Conservation (phyloP, 371 early-diverging fungal genomes). For the Mucor sp. region DNA sequence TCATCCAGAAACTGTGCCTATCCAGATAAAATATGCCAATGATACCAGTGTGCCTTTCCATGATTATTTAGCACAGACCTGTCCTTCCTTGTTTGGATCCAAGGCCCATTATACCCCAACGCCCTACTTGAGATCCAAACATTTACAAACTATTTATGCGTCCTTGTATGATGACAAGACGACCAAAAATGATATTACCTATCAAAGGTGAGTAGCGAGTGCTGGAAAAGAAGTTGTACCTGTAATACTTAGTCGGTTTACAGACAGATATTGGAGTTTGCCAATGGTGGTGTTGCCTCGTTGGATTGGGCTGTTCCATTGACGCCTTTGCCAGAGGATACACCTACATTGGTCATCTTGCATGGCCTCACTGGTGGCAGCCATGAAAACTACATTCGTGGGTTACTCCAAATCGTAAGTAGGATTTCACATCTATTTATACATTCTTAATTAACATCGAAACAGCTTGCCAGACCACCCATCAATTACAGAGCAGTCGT, state of each 20-base stretch:
- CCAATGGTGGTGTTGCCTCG: constrained; percentile 81
- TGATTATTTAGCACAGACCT: constrained; percentile 26
- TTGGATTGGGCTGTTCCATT: constrained; percentile 75
- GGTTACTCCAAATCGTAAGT: constrained; percentile 58
- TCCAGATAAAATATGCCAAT: constrained; percentile 9
- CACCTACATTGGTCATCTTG: constrained; percentile 69
- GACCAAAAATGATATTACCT: constrained; percentile 35
- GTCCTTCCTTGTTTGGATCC: constrained; percentile 24
- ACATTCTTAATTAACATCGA: background rate
- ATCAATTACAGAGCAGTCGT: constrained; percentile 71
- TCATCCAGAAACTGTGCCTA: constrained; percentile 17
- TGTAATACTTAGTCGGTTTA: background rate
- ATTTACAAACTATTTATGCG: constrained; percentile 57
- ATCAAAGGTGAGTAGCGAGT: constrained; percentile 44
- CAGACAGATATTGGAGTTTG: constrained; percentile 60
- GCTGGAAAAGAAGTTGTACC: background rate
- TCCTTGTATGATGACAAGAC: constrained; percentile 33
- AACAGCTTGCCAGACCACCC: constrained; percentile 34
- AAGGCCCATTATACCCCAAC: constrained; percentile 32
- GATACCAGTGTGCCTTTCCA: constrained; percentile 22
- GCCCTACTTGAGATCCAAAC: constrained; percentile 49
- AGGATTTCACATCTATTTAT: background rate
- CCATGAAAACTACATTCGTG: constrained; percentile 79
- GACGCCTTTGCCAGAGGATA: constrained; percentile 49
- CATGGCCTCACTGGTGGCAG: constrained; percentile 88